These are phyloP conservation scores for Elongisporangium prolatum DNA, from an alignment of 352 stramenopile genomes.

Conservation along the genomic window DNA sequence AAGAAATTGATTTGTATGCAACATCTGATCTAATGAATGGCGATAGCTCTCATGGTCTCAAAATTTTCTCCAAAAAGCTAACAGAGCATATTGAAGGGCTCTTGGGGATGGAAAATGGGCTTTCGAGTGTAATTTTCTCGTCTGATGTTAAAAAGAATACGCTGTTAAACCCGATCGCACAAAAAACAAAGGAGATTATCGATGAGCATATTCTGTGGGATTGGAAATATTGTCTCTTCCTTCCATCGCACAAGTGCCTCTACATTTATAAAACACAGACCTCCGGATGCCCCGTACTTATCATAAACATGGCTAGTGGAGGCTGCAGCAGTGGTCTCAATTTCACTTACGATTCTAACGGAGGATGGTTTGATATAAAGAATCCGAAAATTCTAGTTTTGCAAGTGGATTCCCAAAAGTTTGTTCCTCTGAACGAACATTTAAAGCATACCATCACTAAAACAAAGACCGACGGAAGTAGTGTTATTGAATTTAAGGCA, in stretches of 20 bases:
- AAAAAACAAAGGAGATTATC: slow-evolving; percentile 31
- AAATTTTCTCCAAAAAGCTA: slow-evolving; percentile 55
- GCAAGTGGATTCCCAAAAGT: slow-evolving; percentile 21
- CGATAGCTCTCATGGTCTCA: slow-evolving; percentile 5
- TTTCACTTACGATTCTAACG: slow-evolving; percentile 28
- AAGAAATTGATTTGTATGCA: slow-evolving; percentile 50
- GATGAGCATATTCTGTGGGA: slow-evolving; percentile 47
- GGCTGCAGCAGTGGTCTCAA: slow-evolving; percentile 40
- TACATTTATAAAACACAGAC: slow-evolving; percentile 63
- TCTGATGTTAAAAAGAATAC: slow-evolving; percentile 20
- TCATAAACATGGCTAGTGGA: slow-evolving; percentile 51
- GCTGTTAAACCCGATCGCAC: slow-evolving; percentile 29
- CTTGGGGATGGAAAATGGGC: slow-evolving; percentile 37
- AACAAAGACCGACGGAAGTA: slow-evolving; percentile 20
- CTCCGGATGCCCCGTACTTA: slow-evolving; percentile 27
- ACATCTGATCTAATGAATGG: not conserved
- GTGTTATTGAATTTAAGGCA: slow-evolving; percentile 55
- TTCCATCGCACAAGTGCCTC: slow-evolving; percentile 35
- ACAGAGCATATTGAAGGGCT: slow-evolving; percentile 49
- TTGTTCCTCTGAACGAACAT: slow-evolving; percentile 23
- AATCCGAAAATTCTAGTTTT: slow-evolving; percentile 36
- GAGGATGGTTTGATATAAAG: slow-evolving; percentile 55
- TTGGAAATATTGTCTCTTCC: slow-evolving; percentile 70
- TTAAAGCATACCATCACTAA: slow-evolving; percentile 32
- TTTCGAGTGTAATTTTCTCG: slow-evolving; percentile 50